A percentile compares a stretch with the other conserved stretches of the same genome.
These are phyloP conservation scores for Claviceps humidiphila DNA, from an alignment of 2,329 filamentous ascomycete genomes.

Conservation along the genomic window DNA sequence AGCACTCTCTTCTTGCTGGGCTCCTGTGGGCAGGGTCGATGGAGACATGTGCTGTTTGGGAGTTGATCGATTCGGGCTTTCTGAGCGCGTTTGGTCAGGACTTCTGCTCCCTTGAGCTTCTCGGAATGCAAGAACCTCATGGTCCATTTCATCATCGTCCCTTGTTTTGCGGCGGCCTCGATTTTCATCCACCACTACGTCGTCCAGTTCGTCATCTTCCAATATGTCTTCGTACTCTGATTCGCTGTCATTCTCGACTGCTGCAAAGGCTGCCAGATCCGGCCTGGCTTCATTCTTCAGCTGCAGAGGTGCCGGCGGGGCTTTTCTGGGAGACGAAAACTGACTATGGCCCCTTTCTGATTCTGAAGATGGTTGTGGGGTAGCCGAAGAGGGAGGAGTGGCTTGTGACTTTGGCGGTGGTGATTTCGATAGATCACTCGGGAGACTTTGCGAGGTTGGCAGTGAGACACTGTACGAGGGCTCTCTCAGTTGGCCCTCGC, in stretches of 20 bases:
- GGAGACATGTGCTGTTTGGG: neutral
- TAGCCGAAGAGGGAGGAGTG: constrained; percentile 24
- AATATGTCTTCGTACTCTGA: constrained; percentile 75
- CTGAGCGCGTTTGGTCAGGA: constrained; percentile 44
- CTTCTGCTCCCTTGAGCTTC: constrained; percentile 63
- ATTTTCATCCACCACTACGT: constrained; percentile 41
- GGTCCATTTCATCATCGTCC: constrained; percentile 72
- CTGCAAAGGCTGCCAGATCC: constrained; percentile 9
- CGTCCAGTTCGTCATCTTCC: constrained; percentile 40
- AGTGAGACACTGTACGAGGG: constrained; percentile 38
- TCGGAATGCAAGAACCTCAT: constrained; percentile 53
- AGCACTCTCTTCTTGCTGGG: neutral
- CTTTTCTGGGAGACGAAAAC: constrained; percentile 57
- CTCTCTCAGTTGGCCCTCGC: constrained; percentile 27
- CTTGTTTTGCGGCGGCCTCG: constrained; percentile 73
- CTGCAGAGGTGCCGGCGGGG: constrained; percentile 73
- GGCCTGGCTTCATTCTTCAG: constrained; percentile 28
- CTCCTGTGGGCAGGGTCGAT: neutral
- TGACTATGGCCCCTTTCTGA: constrained; percentile 32
- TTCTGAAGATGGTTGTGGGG: constrained; percentile 30
- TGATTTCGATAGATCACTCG: constrained; percentile 35
- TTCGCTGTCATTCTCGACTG: constrained; percentile 53
- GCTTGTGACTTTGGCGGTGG: constrained; percentile 39
- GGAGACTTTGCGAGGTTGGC: constrained; percentile 44
- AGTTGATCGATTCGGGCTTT: neutral